Conservation (phyloP, 1,284 basidiomycete species). For the Athelia sp. region DNA sequence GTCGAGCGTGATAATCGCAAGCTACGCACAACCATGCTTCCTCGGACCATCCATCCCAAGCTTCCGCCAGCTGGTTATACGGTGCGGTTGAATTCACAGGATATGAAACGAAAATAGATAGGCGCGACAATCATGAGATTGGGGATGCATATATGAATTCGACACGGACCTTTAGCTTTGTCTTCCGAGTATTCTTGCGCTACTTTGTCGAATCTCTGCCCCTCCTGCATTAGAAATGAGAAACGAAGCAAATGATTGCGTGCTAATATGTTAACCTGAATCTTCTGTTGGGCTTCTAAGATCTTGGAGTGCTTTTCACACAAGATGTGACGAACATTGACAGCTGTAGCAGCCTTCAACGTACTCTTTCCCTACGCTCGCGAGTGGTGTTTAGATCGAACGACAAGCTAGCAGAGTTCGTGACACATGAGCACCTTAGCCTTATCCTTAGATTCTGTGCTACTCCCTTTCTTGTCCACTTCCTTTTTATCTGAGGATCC, state of each 20-base stretch:
- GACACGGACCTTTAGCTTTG: slow-evolving; percentile 70
- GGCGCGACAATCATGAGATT: too few species aligned
- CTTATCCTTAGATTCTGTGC: slow-evolving; percentile 24
- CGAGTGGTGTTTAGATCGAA: not conserved
- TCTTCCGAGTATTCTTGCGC: slow-evolving; percentile 85
- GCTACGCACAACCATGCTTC: slow-evolving; percentile 65
- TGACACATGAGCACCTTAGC: slow-evolving; percentile 19
- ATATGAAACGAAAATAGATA: too few species aligned
- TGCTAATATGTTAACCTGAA: slow-evolving; percentile 48
- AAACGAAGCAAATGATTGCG: not conserved
- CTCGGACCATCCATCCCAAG: slow-evolving; percentile 79
- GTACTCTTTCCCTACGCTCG: slow-evolving; percentile 42
- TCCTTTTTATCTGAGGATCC: slow-evolving; percentile 26
- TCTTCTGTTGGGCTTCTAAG: slow-evolving; percentile 69
- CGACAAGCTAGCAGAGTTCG: not conserved
- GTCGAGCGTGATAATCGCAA: not conserved
- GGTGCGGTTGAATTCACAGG: too few species aligned
- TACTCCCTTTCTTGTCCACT: slow-evolving; percentile 25
- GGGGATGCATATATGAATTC: not conserved
- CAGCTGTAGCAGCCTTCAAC: slow-evolving; percentile 69
- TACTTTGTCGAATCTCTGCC: slow-evolving; percentile 77
- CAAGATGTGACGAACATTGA: slow-evolving; percentile 82
- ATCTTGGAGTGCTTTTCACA: slow-evolving; percentile 83
- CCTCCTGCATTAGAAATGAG: slow-evolving; percentile 39
- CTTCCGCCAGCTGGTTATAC: slow-evolving; percentile 64